Conservation (phyloP, 768 basidiomycete species). For the Lanmaoa pseudosensibilis region DNA sequence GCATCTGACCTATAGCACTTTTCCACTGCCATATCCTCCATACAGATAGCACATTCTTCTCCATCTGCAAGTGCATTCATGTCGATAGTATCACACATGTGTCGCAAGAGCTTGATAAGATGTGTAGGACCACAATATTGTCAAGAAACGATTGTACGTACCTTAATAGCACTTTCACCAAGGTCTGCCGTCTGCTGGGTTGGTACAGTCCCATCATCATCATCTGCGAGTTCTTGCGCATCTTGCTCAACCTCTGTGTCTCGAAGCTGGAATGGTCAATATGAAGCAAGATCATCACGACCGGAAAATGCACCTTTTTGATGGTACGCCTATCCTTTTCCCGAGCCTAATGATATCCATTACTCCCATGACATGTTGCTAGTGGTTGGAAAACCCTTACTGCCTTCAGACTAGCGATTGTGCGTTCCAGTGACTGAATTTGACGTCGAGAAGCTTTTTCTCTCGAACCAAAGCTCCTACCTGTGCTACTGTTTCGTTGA, state of each 20-base stretch:
- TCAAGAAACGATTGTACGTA: background rate
- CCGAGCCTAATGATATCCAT: slow-evolving; percentile 7
- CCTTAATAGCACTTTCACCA: slow-evolving; percentile 10
- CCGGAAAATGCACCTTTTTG: slow-evolving; percentile 9
- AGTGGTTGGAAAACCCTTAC: background rate
- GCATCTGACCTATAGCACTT: slow-evolving; percentile 24
- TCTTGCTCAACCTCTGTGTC: slow-evolving; percentile 17
- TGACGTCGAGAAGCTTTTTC: background rate
- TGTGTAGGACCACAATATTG: background rate
- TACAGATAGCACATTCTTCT: slow-evolving; percentile 24
- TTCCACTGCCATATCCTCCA: slow-evolving; percentile 14
- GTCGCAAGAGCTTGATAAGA: slow-evolving; percentile 14
- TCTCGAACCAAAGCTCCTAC: background rate
- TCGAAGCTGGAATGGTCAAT: slow-evolving; percentile 13
- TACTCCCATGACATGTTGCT: background rate
- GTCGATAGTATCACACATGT: slow-evolving; percentile 16
- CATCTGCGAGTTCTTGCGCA: slow-evolving; percentile 11
- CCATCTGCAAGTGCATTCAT: slow-evolving; percentile 23
- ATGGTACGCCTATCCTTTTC: slow-evolving; percentile 17
- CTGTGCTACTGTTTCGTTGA: background rate
- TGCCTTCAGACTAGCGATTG: background rate
- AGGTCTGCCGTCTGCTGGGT: slow-evolving; percentile 5
- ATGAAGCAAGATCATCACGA: background rate
- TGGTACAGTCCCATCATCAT: background rate
- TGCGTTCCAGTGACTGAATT: slow-evolving; percentile 12